Percentiles rank a stretch among this genome's conserved stretches.
Conservation (phyloP, 495 filamentous ascomycete species). For the Aspergillus olivimuriae region DNA sequence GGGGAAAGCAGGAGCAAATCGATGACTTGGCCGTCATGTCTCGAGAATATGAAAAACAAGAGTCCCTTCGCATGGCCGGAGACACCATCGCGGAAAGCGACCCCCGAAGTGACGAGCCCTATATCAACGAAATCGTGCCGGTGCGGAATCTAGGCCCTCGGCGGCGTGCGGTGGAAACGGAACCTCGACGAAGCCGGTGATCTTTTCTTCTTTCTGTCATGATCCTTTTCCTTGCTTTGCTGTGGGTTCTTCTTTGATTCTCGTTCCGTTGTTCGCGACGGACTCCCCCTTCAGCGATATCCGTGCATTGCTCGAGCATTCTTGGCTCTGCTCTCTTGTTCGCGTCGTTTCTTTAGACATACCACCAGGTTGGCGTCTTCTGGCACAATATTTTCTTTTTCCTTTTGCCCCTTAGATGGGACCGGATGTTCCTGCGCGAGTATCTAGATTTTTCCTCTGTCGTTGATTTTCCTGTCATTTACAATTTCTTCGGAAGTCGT, state of each 20-base stretch:
- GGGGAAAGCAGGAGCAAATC: conserved; percentile 40
- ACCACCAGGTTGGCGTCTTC: no score
- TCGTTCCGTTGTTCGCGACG: background rate
- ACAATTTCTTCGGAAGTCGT: background rate
- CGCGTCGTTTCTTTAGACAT: no score
- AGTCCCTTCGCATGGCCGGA: conserved; percentile 42
- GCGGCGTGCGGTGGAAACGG: conserved; percentile 23
- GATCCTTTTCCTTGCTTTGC: background rate
- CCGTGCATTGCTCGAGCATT: background rate
- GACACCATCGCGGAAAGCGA: conserved; percentile 17
- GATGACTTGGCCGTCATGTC: conserved; percentile 47
- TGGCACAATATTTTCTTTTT: background rate
- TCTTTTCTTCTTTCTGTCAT: background rate
- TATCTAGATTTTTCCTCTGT: no score
- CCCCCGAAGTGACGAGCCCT: conserved; percentile 30
- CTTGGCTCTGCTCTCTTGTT: background rate
- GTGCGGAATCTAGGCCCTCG: conserved; percentile 28
- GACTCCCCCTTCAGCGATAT: no score
- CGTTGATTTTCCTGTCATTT: background rate
- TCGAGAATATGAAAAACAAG: conserved; percentile 46
- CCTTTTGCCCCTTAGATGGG: background rate
- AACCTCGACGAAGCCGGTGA: conserved; percentile 26
- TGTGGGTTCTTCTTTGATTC: background rate
- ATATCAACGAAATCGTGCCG: conserved; percentile 46
- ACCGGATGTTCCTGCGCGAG: no score